Percentiles rank a stretch among this genome's conserved stretches.
Evolutionary conservation across 2,329 filamentous ascomycete genomes (phyloP).

Genomic region (Fusarium pilosicola): DNA sequence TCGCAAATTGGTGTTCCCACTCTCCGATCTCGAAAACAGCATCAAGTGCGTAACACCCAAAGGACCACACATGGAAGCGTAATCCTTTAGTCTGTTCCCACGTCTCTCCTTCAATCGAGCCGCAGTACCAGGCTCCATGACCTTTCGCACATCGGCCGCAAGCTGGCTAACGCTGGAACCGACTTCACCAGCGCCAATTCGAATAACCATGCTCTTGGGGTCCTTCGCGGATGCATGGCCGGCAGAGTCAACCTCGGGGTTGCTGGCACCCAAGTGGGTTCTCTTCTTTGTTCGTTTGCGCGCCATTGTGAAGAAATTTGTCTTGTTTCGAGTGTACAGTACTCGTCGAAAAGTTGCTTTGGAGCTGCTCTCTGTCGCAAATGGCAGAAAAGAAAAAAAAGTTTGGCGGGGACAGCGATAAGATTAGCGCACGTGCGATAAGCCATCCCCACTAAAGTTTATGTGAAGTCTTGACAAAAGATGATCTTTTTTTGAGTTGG

Average conservation of each 20-base stretch:
- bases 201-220: constrained; percentile 98
- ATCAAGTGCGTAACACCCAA: constrained; percentile 92
- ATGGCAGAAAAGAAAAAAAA: constrained; percentile 48
- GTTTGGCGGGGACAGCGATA: constrained; percentile 49
- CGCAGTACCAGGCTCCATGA: constrained; percentile 97
- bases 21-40: constrained; percentile 89
- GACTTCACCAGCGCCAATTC: constrained; percentile 93
- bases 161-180: constrained; percentile 91
- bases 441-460: constrained; percentile 49
- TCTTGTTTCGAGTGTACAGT: background rate
- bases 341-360: constrained; percentile 17
- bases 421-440: constrained; percentile 48
- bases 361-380: constrained; percentile 28
- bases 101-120: constrained; percentile 88
- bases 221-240: constrained; percentile 72
- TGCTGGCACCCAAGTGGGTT: constrained; percentile 78
- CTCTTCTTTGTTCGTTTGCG: constrained; percentile 86
- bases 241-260: constrained; percentile 65
- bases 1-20: constrained; percentile 91
- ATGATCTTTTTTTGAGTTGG: constrained; percentile 6
- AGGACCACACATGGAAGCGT: constrained; percentile 93
- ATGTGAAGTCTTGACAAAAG: constrained; percentile 10
- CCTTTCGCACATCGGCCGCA: constrained; percentile 86
- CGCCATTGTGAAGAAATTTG: constrained; percentile 68
- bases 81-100: constrained; percentile 89